phyloP scores from a whole-genome alignment of 768 basidiomycete genomes.

The Amanita exitialis region DNA sequence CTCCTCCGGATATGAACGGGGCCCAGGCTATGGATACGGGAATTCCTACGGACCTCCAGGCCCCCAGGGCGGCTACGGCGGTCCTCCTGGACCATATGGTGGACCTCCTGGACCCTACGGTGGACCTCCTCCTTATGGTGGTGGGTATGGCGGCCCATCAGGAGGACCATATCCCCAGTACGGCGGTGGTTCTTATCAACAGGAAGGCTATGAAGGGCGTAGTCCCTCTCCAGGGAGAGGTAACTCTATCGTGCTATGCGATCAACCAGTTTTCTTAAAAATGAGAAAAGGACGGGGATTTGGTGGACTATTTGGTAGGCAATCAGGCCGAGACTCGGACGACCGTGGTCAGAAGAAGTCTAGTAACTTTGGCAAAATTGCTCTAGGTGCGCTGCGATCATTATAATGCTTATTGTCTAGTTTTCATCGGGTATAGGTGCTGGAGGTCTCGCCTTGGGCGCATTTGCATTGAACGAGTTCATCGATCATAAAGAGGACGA shows the following conservation, averaged over 20 bases:
- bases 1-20: too few relatives aligned
- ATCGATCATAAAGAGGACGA: not conserved
- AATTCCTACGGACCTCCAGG: too few relatives aligned
- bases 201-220: not conserved
- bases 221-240: not conserved
- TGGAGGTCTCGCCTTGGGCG: not conserved
- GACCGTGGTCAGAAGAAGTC: conserved; percentile 23
- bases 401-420: not conserved
- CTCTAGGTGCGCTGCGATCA: conserved; percentile 29
- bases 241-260: not conserved
- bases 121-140: conserved; percentile 6
- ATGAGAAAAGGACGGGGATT: not conserved
- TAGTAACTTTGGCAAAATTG: conserved; percentile 38
- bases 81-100: not conserved
- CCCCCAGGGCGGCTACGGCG: not conserved
- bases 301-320: not conserved
- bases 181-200: conserved; percentile 9
- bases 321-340: not conserved
- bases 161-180: conserved; percentile 2
- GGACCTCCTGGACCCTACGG: not conserved
- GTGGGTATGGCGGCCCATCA: conserved; percentile 4
- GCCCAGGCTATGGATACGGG: too few relatives aligned
- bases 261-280: not conserved
- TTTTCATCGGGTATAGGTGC: not conserved
- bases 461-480: not conserved